Percentiles rank a stretch among this genome's conserved stretches.
Conservation (phyloP, 306 rosid species). For the Macrotyloma uniflorum region DNA sequence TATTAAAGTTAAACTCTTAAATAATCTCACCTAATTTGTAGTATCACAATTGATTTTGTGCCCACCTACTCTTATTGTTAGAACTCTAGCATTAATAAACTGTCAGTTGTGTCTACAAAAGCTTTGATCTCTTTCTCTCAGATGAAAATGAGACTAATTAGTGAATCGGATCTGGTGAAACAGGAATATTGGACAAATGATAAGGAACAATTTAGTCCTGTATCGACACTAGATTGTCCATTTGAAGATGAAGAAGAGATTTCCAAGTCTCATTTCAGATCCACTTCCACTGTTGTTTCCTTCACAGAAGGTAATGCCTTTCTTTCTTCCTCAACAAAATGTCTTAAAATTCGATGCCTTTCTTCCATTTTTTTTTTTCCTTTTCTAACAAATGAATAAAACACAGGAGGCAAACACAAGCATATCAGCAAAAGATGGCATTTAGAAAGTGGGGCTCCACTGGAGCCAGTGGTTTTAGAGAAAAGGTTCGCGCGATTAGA, state of each 20-base stretch:
- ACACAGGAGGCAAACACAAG: slow-evolving; percentile 54
- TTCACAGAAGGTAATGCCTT: slow-evolving; percentile 46
- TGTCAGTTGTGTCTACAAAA: neutral
- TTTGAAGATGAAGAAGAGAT: slow-evolving; percentile 71
- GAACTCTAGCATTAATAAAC: neutral
- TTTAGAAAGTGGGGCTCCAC: slow-evolving; percentile 42
- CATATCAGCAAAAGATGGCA: slow-evolving; percentile 46
- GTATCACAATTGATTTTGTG: neutral
- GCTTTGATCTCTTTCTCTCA: neutral
- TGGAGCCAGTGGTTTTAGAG: slow-evolving; percentile 56
- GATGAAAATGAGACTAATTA: neutral
- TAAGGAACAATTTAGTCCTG: slow-evolving; percentile 87
- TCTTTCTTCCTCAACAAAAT: neutral
- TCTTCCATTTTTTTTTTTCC: too few relatives aligned
- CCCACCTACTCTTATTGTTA: neutral
- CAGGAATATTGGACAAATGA: slow-evolving; percentile 66
- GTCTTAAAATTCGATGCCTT: neutral
- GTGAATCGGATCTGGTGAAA: neutral
- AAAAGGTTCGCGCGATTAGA: slow-evolving; percentile 48
- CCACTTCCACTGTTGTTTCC: slow-evolving; percentile 12
- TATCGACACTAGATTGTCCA: slow-evolving; percentile 74
- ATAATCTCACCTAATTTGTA: neutral
- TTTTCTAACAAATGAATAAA: neutral
- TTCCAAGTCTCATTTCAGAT: slow-evolving; percentile 36
- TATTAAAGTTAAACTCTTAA: neutral